These are phyloP conservation scores for Amanita pseudoporphyria DNA, from an alignment of 768 basidiomycete species.

Conservation along the genomic window DNA sequence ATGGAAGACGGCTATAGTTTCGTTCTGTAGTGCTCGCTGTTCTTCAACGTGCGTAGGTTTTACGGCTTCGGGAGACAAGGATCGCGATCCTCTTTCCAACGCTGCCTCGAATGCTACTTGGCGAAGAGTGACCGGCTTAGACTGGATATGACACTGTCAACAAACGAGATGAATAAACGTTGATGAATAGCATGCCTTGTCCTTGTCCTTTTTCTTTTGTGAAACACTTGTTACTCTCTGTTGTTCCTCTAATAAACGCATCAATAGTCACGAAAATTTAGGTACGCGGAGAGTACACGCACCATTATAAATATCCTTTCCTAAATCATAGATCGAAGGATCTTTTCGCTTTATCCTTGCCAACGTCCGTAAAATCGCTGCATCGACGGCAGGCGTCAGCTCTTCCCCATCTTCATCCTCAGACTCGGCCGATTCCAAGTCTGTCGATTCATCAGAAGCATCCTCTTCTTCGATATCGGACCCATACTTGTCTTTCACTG, in stretches of 20 bases:
- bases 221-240: constrained; percentile 30
- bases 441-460: constrained; percentile 39
- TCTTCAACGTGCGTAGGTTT: constrained; percentile 69
- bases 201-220: constrained; percentile 25
- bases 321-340: constrained; percentile 72
- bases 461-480: constrained; percentile 52
- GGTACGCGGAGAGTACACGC: constrained; percentile 3
- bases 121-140: constrained; percentile 68
- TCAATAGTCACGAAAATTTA: not conserved
- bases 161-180: not conserved
- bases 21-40: constrained; percentile 61
- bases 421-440: constrained; percentile 69
- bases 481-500: constrained; percentile 86
- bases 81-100: constrained; percentile 40
- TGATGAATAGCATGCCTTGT: constrained; percentile 33
- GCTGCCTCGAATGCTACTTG: constrained; percentile 60
- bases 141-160: constrained; percentile 22
- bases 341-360: constrained; percentile 76
- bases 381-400: constrained; percentile 88
- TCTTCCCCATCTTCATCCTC: constrained; percentile 96
- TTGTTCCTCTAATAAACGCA: constrained; percentile 48
- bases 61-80: constrained; percentile 46
- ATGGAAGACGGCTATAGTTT: constrained; percentile 83
- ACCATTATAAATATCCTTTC: constrained; percentile 76
- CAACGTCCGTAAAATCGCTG: constrained; percentile 86